Conservation (phyloP, 345 rosid genomes). For the Dimocarpus longan region DNA sequence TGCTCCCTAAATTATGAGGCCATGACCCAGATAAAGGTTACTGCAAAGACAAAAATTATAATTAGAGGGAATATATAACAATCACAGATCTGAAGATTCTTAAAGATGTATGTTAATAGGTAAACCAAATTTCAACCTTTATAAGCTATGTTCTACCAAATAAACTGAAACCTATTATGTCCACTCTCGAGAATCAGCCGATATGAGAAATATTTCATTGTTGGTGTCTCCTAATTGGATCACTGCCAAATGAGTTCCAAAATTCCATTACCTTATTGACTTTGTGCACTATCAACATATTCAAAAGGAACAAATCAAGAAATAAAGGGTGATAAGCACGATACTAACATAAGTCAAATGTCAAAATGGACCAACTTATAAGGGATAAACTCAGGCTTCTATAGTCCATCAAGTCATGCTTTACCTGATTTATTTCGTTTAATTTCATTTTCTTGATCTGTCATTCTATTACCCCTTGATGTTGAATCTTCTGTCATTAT, state of each 20-base stretch:
- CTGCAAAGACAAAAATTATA: not conserved
- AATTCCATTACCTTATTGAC: not conserved
- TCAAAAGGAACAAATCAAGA: not conserved
- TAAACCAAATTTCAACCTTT: too few species aligned
- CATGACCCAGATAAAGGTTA: not conserved
- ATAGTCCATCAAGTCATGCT: not conserved
- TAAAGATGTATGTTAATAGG: not conserved
- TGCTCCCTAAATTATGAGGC: not conserved
- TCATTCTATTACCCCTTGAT: not conserved
- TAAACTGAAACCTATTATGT: not conserved
- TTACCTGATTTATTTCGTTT: not conserved
- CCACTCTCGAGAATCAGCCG: not conserved
- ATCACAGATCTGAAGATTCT: not conserved
- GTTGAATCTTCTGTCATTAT: not conserved
- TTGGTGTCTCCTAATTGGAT: not conserved
- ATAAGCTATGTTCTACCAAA: slow-evolving; percentile 3
- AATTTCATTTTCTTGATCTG: not conserved
- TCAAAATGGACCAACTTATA: not conserved
- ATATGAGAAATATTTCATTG: too few species aligned
- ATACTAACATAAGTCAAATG: not conserved
- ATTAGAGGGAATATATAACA: not conserved
- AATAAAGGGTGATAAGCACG: not conserved
- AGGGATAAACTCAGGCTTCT: not conserved
- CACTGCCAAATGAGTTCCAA: not conserved
- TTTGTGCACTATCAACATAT: not conserved